Conservation (phyloP, 257 asterid genomes). For the Solanum peruvianum region DNA sequence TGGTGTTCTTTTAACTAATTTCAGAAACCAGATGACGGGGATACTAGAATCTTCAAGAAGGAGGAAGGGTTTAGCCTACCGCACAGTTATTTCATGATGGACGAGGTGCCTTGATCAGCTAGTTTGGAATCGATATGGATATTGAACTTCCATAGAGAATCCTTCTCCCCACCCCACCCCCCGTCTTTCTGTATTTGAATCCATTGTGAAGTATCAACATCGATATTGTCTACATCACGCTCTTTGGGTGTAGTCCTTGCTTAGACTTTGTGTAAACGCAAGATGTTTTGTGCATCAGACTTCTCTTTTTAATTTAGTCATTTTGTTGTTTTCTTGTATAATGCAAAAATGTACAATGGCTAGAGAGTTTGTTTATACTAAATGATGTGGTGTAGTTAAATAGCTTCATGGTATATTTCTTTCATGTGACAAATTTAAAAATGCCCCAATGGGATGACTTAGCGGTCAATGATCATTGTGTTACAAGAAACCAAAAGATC, state of each 20-base stretch:
- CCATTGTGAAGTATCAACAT: background rate
- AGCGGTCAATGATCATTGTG: background rate
- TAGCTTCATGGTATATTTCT: background rate
- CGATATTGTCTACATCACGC: background rate
- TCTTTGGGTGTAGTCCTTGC: background rate
- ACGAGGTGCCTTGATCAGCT: constrained; percentile 25
- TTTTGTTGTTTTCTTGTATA: background rate
- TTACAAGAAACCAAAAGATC: too few species aligned
- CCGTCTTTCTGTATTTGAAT: background rate
- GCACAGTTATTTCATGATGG: constrained; percentile 45
- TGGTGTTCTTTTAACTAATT: background rate
- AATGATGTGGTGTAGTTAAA: background rate
- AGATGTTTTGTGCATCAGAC: background rate
- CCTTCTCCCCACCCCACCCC: background rate
- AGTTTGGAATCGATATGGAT: background rate
- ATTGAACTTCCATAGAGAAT: background rate
- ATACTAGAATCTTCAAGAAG: constrained; percentile 40
- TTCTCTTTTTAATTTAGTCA: background rate
- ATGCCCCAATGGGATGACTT: too few species aligned
- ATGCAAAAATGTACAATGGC: background rate
- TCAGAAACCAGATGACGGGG: constrained; percentile 87
- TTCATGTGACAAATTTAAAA: background rate
- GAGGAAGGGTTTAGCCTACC: constrained; percentile 86
- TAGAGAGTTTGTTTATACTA: background rate
- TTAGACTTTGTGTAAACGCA: background rate